These are phyloP conservation scores for Pleurostoma richardsiae DNA, from an alignment of 2,329 filamentous ascomycete genomes.

Conservation along the genomic window DNA sequence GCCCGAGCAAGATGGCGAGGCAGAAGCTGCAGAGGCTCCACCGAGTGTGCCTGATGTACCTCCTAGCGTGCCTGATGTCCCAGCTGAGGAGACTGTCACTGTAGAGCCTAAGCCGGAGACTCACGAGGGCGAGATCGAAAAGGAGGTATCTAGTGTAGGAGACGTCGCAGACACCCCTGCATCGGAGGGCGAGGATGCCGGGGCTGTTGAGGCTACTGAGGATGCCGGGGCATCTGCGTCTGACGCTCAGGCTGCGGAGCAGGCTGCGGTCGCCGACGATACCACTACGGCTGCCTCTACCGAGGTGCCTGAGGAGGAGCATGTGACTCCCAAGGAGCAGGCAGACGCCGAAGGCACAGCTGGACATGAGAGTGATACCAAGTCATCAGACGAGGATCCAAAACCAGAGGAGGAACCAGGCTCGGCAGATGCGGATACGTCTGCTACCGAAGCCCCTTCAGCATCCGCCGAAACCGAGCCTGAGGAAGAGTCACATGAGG, in stretches of 20 bases:
- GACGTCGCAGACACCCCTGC: no score
- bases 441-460: no score
- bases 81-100: no score
- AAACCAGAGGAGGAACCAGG: neutral
- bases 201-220: no score
- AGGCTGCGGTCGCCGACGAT: neutral
- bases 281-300: neutral
- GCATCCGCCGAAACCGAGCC: neutral
- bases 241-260: neutral
- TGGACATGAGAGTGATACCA: neutral
- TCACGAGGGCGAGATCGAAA: neutral
- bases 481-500: neutral
- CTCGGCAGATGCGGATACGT: neutral
- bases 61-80: no score
- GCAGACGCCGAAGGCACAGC: neutral
- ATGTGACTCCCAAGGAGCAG: neutral
- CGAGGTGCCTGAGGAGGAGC: neutral
- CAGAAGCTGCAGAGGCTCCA: neutral
- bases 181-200: no score
- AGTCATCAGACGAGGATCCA: constrained; percentile 1
- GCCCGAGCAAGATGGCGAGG: neutral
- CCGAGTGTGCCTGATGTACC: no score
- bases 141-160: neutral
- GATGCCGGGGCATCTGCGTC: no score
- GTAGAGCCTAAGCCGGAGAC: neutral